A percentile compares a stretch with the other conserved stretches of the same genome.
These are phyloP conservation scores for Cicer bijugum DNA, from an alignment of 306 rosid genomes.

Conservation along the genomic window DNA sequence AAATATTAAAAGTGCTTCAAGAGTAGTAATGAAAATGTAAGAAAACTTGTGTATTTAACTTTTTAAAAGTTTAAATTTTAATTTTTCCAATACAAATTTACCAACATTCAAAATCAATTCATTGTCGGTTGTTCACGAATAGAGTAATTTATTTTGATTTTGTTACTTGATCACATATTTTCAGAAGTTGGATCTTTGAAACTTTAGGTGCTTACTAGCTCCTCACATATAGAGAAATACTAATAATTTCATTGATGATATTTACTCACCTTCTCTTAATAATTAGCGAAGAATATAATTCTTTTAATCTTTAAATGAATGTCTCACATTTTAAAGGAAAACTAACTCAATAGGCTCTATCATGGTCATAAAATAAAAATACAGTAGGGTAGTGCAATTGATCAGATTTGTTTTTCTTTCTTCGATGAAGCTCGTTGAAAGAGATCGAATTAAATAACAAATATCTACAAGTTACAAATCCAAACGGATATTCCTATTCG, in stretches of 20 bases:
- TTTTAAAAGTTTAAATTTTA: too few species aligned
- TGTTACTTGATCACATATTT: slow-evolving; percentile 19
- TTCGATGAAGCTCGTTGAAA: not conserved
- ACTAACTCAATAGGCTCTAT: not conserved
- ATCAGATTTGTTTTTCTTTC: not conserved
- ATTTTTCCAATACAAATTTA: not conserved
- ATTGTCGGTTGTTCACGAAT: not conserved
- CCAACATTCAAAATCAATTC: slow-evolving; percentile 1
- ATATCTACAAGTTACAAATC: not conserved
- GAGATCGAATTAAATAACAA: slow-evolving; percentile 5
- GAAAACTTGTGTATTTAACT: too few species aligned
- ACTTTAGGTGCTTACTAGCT: slow-evolving; percentile 15
- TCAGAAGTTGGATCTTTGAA: slow-evolving; percentile 19
- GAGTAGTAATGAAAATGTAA: too few species aligned
- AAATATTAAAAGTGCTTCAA: too few species aligned
- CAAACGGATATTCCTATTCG: not conserved
- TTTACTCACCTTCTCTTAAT: not conserved
- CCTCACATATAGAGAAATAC: too few species aligned
- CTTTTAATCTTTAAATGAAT: not conserved
- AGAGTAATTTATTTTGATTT: slow-evolving; percentile 25
- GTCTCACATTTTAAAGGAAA: not conserved
- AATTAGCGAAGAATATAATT: not conserved
- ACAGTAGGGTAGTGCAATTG: not conserved
- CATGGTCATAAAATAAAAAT: slow-evolving; percentile 9
- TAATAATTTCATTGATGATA: too few species aligned